Conservation (phyloP, 306 rosid species). For the Sindora glabra region DNA sequence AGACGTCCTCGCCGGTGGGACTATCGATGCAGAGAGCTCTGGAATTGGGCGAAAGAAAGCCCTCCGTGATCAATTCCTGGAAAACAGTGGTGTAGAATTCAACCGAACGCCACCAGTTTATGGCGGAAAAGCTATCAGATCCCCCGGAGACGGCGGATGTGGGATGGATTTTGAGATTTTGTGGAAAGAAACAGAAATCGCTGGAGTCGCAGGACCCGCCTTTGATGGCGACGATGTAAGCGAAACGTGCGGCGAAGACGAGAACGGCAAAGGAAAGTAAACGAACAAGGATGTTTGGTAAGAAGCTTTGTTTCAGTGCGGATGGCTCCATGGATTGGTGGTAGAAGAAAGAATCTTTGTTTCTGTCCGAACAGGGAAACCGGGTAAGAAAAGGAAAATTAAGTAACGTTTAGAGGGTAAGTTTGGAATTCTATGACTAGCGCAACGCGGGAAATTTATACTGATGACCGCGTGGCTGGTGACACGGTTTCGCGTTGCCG, state of each 20-base stretch:
- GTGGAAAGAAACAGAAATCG: conserved; percentile 39
- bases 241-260: conserved; percentile 31
- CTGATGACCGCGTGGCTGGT: not conserved
- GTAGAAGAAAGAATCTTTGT: not conserved
- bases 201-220: conserved; percentile 31
- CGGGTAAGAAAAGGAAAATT: not conserved
- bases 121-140: conserved; percentile 3
- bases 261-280: conserved; percentile 36
- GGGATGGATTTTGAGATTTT: not conserved
- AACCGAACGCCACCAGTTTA: conserved; percentile 32
- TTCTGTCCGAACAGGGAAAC: not conserved
- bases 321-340: conserved; percentile 27
- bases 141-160: not conserved
- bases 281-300: conserved; percentile 21
- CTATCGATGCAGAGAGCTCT: conserved; percentile 38
- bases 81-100: conserved; percentile 36
- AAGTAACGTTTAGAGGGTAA: conserved; percentile 16
- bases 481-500: conserved; percentile 1
- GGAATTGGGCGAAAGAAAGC: conserved; percentile 25
- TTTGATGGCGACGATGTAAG: conserved; percentile 34
- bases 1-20: conserved; percentile 32
- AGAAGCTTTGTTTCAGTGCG: conserved; percentile 7
- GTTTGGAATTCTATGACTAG: not conserved
- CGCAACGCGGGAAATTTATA: not conserved
- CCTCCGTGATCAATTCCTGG: conserved; percentile 39